These are phyloP conservation scores for Clonostachys rosea DNA, from an alignment of 2,329 filamentous ascomycete species.

Conservation along the genomic window DNA sequence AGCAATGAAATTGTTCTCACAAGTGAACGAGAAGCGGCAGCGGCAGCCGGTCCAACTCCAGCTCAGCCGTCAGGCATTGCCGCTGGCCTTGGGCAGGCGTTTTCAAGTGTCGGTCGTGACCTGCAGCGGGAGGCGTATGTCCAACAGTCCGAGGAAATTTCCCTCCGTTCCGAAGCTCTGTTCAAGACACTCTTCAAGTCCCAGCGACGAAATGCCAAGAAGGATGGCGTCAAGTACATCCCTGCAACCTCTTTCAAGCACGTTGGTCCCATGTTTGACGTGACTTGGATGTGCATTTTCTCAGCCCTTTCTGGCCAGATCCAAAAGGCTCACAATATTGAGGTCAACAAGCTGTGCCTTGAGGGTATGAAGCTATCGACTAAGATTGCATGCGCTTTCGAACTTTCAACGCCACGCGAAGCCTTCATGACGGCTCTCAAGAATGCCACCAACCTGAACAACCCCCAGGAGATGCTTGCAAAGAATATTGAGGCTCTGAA, in stretches of 20 bases:
- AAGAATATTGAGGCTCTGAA: conserved; percentile 97
- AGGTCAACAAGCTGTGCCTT: conserved; percentile 87
- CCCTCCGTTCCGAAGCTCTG: conserved; percentile 68
- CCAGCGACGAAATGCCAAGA: conserved; percentile 75
- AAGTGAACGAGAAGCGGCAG: conserved; percentile 86
- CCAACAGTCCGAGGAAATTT: conserved; percentile 92
- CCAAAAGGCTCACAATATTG: conserved; percentile 88
- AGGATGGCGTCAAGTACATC: conserved; percentile 67
- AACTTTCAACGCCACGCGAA: conserved; percentile 86
- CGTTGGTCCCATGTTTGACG: conserved; percentile 96
- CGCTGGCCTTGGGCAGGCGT: conserved; percentile 78
- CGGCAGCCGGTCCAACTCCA: conserved; percentile 63
- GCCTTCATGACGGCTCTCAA: conserved; percentile 92
- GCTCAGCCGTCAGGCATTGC: conserved; percentile 66
- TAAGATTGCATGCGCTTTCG: conserved; percentile 88
- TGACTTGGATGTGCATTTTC: conserved; percentile 99
- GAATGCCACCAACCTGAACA: conserved; percentile 93
- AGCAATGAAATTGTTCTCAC: conserved; percentile 91
- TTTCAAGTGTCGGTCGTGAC: conserved; percentile 89
- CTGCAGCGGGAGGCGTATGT: conserved; percentile 89
- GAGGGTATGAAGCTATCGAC: conserved; percentile 95
- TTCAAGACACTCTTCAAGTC: conserved; percentile 92
- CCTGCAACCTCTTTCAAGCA: conserved; percentile 91
- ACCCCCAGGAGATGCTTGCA: conserved; percentile 87
- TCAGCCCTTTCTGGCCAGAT: conserved; percentile 90